Percentiles rank a stretch among this genome's conserved stretches.
Evolutionary conservation across 305 asterid species (phyloP).

Genomic region (Plantago rigida): DNA sequence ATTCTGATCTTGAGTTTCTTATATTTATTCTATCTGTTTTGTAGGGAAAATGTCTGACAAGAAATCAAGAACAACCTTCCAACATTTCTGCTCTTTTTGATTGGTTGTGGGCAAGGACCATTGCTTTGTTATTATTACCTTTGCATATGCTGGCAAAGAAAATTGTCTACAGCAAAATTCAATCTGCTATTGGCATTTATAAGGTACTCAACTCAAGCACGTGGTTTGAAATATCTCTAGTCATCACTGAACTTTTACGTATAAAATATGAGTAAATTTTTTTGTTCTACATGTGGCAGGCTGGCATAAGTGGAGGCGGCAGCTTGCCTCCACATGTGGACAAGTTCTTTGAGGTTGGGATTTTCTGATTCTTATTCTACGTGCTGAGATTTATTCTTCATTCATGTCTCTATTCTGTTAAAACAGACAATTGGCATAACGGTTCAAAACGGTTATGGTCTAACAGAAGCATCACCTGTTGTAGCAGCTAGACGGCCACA

Average conservation of each 20-base stretch:
- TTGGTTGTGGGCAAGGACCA: slow-evolving; percentile 59
- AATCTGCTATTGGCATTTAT: slow-evolving; percentile 66
- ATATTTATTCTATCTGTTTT: slow-evolving; percentile 20
- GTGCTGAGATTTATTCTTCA: slow-evolving; percentile 1
- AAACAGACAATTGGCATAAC: slow-evolving; percentile 71
- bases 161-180: slow-evolving; percentile 73
- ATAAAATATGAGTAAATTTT: background rate
- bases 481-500: slow-evolving; percentile 62
- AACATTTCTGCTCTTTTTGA: slow-evolving; percentile 50
- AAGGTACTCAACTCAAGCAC: slow-evolving; percentile 41
- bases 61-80: slow-evolving; percentile 56
- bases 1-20: slow-evolving; percentile 20
- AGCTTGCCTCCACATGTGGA: slow-evolving; percentile 79
- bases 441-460: slow-evolving; percentile 82
- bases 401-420: background rate
- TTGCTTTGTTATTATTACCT: slow-evolving; percentile 59
- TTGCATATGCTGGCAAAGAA: slow-evolving; percentile 70
- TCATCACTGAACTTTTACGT: background rate
- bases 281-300: slow-evolving; percentile 39
- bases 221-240: slow-evolving; percentile 4
- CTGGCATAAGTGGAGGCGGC: slow-evolving; percentile 93
- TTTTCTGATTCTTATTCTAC: slow-evolving; percentile 24
- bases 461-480: slow-evolving; percentile 92
- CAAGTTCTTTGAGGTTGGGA: slow-evolving; percentile 71
- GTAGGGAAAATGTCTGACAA: slow-evolving; percentile 77